These are phyloP conservation scores for Exophiala spinifera DNA, from an alignment of 2,329 filamentous ascomycete species.

Conservation along the genomic window DNA sequence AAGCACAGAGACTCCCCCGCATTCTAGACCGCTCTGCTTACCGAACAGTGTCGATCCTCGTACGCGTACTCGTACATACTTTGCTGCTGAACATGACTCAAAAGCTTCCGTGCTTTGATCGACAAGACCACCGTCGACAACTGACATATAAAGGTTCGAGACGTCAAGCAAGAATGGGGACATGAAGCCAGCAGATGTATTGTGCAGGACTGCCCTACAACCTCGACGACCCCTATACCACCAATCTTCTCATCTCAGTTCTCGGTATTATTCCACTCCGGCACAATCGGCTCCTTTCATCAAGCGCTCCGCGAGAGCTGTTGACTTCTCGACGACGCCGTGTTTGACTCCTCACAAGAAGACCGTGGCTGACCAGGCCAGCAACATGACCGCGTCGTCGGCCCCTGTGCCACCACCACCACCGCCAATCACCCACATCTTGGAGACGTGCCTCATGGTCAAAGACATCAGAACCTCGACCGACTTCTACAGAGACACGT, in stretches of 20 bases:
- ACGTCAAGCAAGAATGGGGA: too few species aligned
- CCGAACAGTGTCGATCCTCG: neutral
- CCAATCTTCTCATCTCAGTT: neutral
- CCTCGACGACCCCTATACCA: neutral
- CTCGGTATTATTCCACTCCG: neutral
- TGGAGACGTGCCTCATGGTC: constrained; percentile 34
- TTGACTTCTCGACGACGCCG: neutral
- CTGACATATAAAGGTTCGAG: too few species aligned
- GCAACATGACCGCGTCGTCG: neutral
- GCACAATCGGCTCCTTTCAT: neutral
- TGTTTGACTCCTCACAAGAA: neutral
- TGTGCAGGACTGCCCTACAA: neutral
- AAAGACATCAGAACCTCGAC: constrained; percentile 27
- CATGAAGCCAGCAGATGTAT: neutral
- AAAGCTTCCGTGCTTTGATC: too few species aligned
- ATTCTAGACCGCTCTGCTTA: neutral
- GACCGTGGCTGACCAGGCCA: neutral
- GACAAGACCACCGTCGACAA: too few species aligned
- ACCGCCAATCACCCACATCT: constrained; percentile 30
- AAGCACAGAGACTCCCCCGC: neutral
- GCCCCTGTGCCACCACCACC: constrained; percentile 20
- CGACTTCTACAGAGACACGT: constrained; percentile 30
- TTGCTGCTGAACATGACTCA: too few species aligned
- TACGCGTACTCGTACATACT: too few species aligned
- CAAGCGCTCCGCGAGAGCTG: neutral